Evolutionary conservation across 2,329 filamentous ascomycete species (phyloP).

Genomic region (Mariannaea elegans): DNA sequence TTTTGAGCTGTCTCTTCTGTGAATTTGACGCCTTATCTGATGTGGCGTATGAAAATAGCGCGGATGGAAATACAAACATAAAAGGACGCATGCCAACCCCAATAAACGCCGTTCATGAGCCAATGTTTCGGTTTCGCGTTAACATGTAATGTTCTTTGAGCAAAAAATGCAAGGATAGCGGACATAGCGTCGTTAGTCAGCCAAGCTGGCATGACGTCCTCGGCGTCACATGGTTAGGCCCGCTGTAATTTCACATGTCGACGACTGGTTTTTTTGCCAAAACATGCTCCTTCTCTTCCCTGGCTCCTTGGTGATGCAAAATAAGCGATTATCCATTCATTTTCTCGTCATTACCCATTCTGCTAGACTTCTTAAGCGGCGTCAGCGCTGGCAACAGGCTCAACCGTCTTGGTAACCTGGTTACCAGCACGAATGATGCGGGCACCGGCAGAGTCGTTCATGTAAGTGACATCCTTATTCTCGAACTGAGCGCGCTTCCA

Average conservation of each 20-base stretch:
- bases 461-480: conserved; percentile 82
- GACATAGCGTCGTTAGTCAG: conserved; percentile 21
- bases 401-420: conserved; percentile 84
- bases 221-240: neutral
- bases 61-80: conserved; percentile 28
- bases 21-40: conserved; percentile 20
- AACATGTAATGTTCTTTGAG: conserved; percentile 25
- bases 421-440: conserved; percentile 86
- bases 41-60: conserved; percentile 25
- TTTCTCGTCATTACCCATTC: conserved; percentile 27
- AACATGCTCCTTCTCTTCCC: conserved; percentile 14
- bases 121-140: conserved; percentile 35
- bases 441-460: conserved; percentile 82
- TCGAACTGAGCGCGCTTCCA: conserved; percentile 89
- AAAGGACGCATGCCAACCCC: conserved; percentile 25
- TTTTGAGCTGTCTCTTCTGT: conserved; percentile 17
- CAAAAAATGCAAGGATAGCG: neutral
- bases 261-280: conserved; percentile 16
- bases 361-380: conserved; percentile 67
- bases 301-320: conserved; percentile 22
- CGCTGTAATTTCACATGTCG: conserved; percentile 13
- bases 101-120: conserved; percentile 40
- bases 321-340: conserved; percentile 28
- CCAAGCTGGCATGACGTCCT: conserved; percentile 3
- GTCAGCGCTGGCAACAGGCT: conserved; percentile 84